Percentiles rank a stretch among this genome's conserved stretches.
Conservation (phyloP, 2,329 filamentous ascomycete species). For the Neoarthrinium moseri region DNA sequence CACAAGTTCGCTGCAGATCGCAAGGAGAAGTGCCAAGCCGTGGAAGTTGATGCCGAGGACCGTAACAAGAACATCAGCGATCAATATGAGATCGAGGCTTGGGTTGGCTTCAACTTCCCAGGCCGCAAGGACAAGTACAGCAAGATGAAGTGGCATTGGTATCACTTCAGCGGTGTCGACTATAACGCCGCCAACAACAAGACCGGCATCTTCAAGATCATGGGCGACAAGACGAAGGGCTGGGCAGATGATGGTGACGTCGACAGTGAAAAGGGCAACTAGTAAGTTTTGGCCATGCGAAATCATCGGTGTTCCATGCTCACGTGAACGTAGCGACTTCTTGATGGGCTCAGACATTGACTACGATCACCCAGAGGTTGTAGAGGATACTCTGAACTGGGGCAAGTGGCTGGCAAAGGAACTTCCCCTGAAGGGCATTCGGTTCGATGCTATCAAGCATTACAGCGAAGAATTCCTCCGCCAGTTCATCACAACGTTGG, state of each 20-base stretch:
- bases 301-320: too few relatives aligned
- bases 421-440: slow-evolving; percentile 29
- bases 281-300: slow-evolving; percentile 8
- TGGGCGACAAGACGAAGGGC: slow-evolving; percentile 52
- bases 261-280: slow-evolving; percentile 60
- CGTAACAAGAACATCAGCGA: slow-evolving; percentile 48
- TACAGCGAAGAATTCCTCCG: slow-evolving; percentile 23
- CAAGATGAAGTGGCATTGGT: slow-evolving; percentile 61
- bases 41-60: slow-evolving; percentile 53
- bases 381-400: slow-evolving; percentile 29
- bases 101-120: slow-evolving; percentile 66
- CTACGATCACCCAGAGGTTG: slow-evolving; percentile 29
- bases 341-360: slow-evolving; percentile 35
- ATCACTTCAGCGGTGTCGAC: slow-evolving; percentile 69
- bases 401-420: slow-evolving; percentile 28
- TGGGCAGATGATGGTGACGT: slow-evolving; percentile 43
- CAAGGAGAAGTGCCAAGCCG: slow-evolving; percentile 56
- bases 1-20: slow-evolving; percentile 69
- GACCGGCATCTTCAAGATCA: slow-evolving; percentile 64
- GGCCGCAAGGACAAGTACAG: slow-evolving; percentile 61
- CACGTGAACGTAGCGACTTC: neutral
- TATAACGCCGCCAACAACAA: slow-evolving; percentile 55
- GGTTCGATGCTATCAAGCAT: slow-evolving; percentile 35
- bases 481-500: slow-evolving; percentile 15
- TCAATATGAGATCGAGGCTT: slow-evolving; percentile 63